Evolutionary conservation across 2,329 filamentous ascomycete genomes (phyloP).

Genomic region (Cercospora nicotianae): DNA sequence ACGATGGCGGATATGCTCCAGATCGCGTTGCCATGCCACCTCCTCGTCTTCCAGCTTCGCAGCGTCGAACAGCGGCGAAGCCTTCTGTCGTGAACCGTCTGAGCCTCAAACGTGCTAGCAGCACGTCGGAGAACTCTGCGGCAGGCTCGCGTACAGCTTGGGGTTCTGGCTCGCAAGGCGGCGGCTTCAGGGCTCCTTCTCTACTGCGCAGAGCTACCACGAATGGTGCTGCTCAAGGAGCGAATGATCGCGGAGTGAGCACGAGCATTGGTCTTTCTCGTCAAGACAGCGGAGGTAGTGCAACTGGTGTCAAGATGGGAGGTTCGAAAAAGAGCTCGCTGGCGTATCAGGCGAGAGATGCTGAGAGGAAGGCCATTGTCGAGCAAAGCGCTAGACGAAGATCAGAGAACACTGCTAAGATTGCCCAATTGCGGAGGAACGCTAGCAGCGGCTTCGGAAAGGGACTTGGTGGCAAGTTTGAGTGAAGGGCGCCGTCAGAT

Average conservation of each 20-base stretch:
- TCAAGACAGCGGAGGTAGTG: conserved; percentile 29
- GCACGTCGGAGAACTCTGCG: conserved; percentile 23
- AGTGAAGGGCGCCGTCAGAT: conserved; percentile 32
- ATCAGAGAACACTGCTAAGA: conserved; percentile 50
- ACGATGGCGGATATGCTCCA: conserved; percentile 38
- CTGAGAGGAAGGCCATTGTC: conserved; percentile 53
- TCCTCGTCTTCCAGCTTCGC: conserved; percentile 43
- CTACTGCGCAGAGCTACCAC: conserved; percentile 74
- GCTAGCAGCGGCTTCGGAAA: conserved; percentile 42
- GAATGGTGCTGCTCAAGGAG: conserved; percentile 34
- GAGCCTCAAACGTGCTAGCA: conserved; percentile 55
- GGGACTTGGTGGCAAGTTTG: conserved; percentile 45
- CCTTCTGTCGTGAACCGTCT: conserved; percentile 69
- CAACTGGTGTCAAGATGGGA: conserved; percentile 45
- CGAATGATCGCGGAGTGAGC: conserved; percentile 44
- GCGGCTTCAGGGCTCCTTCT: conserved; percentile 66
- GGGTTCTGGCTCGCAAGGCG: conserved; percentile 43
- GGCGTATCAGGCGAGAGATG: conserved; percentile 60
- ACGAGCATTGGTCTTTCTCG: conserved; percentile 28
- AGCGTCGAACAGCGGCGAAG: conserved; percentile 42
- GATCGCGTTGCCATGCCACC: conserved; percentile 34
- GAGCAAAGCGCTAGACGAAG: conserved; percentile 55
- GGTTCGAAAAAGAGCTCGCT: conserved; percentile 61
- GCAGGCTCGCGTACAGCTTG: conserved; percentile 34
- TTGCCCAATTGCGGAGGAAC: conserved; percentile 44